Conservation (phyloP, 148 eudicot species). For the Silene conica region DNA sequence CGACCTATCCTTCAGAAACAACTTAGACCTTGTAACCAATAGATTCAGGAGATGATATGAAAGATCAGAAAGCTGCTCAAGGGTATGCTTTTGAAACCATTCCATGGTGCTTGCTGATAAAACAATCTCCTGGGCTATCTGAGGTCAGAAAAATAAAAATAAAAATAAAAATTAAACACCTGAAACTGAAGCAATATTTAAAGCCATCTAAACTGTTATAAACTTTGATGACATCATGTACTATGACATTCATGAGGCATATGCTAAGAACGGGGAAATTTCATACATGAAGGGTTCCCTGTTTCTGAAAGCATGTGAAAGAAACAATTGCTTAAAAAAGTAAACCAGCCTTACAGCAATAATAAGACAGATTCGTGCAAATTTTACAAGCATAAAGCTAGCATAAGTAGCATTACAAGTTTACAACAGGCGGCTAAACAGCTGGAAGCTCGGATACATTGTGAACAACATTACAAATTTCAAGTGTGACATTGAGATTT, state of each 20-base stretch:
- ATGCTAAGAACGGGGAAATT: not conserved
- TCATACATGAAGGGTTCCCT: not conserved
- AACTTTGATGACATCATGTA: not conserved
- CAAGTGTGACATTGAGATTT: not conserved
- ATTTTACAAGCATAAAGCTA: not conserved
- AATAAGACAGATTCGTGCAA: not conserved
- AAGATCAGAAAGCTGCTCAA: constrained; percentile 84
- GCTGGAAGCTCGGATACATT: not conserved
- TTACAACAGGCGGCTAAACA: not conserved
- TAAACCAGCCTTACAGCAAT: not conserved
- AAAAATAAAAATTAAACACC: too few relatives aligned
- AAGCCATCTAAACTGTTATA: not conserved
- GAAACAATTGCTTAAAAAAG: not conserved
- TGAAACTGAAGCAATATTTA: not conserved
- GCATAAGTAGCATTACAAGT: not conserved
- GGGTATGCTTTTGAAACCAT: constrained; percentile 61
- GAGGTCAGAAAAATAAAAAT: constrained; percentile 6
- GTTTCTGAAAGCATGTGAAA: not conserved
- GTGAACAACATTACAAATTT: not conserved
- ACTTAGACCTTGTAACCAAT: constrained; percentile 39
- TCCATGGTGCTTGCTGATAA: constrained; percentile 39
- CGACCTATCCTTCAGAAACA: constrained; percentile 25
- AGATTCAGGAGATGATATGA: constrained; percentile 53
- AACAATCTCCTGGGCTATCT: constrained; percentile 56
- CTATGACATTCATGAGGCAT: not conserved